Evolutionary conservation across 805 yeast species (phyloP), one percentile per base, ranked within the genome.

Genomic region (Metschnikowia kofuensis): DNA sequence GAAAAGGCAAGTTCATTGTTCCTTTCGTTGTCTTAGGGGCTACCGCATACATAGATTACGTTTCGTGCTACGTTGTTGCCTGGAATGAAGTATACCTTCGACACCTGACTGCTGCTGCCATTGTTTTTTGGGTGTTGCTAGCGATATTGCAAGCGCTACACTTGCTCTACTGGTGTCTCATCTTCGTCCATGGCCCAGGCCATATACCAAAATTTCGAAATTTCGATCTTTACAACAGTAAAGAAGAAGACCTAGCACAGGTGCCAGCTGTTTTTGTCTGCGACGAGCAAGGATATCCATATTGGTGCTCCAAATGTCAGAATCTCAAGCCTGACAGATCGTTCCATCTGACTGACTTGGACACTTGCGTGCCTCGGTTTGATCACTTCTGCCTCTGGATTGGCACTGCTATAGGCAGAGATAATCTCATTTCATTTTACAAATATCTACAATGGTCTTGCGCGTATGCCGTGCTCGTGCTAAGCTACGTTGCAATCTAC

Each of bases 351-450:
- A 72, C 78, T 3, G 72, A 77, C 42, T 44, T 68, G 45, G 76
- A 74, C 2, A 60, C 65, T 26, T 89, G 96, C 60, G 81, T 90
- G 0, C 82, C 87, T 0, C 74, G 77, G 49, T 85, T 87, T 73
- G 98, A 91, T 65, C 98, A 91, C 63, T 85, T 76, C 59, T 91
- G 98, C 62, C 60, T 81, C 0, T 89, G 89, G 85, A 65, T 92
- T 0, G 95, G 96, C 1, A 63, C 76, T 0, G 79, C 82, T 5
- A 79, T 91, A 39, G 97, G 96, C 0, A 77, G 78, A 50, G 63
- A 69, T 35, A 91, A 92, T 65, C 81, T 82, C 61, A 61, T 76
- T 43, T 66, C 72, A 29, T 90, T 90, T 58, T 44, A 83, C 3
- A 82, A 79, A 52, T 84, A 77, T 57, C 58, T 77, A 31, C 38